Evolutionary conservation across 1,139 yeast species (phyloP).

Genomic region (Schwanniomyces etchellsii): DNA sequence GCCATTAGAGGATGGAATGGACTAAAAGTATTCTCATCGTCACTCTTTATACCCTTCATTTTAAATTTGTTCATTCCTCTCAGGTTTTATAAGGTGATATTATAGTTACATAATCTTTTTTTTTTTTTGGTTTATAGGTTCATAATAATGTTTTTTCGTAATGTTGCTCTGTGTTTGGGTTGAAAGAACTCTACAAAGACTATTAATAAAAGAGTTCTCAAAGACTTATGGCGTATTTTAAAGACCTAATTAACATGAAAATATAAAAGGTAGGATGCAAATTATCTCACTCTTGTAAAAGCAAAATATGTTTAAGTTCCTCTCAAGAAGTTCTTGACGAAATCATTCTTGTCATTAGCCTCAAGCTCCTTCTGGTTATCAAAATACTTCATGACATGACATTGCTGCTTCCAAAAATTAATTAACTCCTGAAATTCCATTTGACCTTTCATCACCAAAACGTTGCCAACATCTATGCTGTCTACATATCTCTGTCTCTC

Average conservation of each 20-base stretch:
- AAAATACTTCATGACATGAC: conserved; percentile 80
- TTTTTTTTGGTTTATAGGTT: conserved; percentile 7
- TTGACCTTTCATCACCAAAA: conserved; percentile 75
- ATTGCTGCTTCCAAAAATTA: conserved; percentile 88
- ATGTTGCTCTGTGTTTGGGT: too few species aligned
- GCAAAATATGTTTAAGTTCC: conserved; percentile 27
- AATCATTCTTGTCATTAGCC: conserved; percentile 44
- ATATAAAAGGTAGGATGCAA: not conserved
- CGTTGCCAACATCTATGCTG: conserved; percentile 61
- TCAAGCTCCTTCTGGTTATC: conserved; percentile 55
- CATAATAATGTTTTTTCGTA: conserved; percentile 4
- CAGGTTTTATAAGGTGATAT: conserved; percentile 3
- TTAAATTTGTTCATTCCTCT: conserved; percentile 6
- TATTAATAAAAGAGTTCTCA: too few species aligned
- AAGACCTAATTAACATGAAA: not conserved
- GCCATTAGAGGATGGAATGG: conserved; percentile 51
- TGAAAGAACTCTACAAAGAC: too few species aligned
- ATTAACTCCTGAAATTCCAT: conserved; percentile 88
- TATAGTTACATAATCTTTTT: conserved; percentile 5
- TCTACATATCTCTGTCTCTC: conserved; percentile 74
- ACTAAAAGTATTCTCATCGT: conserved; percentile 15
- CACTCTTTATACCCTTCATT: conserved; percentile 5
- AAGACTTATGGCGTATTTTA: not conserved
- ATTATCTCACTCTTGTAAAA: not conserved
- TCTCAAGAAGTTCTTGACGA: conserved; percentile 70